Conservation (phyloP, 495 filamentous ascomycete genomes). For the Tuber magnatum region DNA sequence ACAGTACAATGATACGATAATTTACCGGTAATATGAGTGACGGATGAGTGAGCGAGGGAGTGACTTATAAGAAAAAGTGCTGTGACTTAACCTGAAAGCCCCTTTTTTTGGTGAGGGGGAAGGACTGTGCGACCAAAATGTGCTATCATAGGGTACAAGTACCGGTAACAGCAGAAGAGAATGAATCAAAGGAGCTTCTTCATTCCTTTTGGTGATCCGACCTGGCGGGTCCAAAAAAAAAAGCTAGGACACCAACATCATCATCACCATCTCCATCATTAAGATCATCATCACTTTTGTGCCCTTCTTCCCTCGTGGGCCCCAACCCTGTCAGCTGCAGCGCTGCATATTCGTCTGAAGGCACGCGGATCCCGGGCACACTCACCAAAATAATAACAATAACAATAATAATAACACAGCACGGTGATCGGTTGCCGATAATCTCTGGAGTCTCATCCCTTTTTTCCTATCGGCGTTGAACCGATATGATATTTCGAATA, state of each 20-base stretch:
- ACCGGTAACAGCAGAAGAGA: neutral
- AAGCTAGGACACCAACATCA: neutral
- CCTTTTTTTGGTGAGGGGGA: too few species aligned
- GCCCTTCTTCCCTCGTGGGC: neutral
- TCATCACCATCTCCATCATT: neutral
- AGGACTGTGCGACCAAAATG: neutral
- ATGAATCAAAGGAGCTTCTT: neutral
- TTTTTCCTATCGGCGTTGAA: neutral
- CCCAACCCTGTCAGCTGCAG: constrained; percentile 1
- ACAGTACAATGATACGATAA: neutral
- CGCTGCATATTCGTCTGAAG: neutral
- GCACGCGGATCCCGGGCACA: neutral
- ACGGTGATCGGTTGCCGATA: neutral
- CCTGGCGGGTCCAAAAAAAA: neutral
- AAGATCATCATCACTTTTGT: constrained; percentile 2
- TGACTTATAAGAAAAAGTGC: neutral
- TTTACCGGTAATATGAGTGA: constrained; percentile 4
- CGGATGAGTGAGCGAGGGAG: neutral
- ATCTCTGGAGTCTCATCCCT: neutral
- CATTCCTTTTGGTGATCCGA: neutral
- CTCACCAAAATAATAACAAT: neutral
- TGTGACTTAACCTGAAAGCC: neutral
- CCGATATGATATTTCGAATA: neutral
- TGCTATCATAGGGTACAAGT: neutral
- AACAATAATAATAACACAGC: neutral